These are phyloP conservation scores for Phialocephala subalpina DNA, from an alignment of 2,329 filamentous ascomycete species.

Conservation along the genomic window DNA sequence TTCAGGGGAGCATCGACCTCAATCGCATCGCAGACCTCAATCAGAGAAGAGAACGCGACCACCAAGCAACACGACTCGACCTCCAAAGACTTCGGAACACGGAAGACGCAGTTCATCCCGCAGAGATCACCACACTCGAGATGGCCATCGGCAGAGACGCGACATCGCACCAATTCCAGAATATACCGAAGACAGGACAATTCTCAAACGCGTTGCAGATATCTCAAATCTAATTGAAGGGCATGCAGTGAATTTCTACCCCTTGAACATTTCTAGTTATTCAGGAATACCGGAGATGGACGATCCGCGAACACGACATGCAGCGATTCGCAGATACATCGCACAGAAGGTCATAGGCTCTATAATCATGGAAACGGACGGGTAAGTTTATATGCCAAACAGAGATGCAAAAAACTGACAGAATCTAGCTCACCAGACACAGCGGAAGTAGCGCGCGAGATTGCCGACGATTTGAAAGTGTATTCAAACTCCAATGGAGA, in stretches of 20 bases:
- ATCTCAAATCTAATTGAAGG: not conserved
- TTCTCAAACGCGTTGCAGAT: not conserved
- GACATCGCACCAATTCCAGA: not conserved
- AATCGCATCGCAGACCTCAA: constrained; percentile 2
- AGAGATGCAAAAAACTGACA: not conserved
- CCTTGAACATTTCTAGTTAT: not conserved
- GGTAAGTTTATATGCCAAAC: not conserved
- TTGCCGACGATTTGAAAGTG: not conserved
- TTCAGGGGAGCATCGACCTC: not conserved
- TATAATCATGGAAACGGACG: not conserved
- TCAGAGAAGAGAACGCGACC: not conserved
- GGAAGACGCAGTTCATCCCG: not conserved
- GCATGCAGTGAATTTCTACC: constrained; percentile 1
- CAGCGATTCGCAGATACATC: not conserved
- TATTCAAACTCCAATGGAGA: not conserved
- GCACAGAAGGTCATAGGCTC: not conserved
- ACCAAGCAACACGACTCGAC: not conserved
- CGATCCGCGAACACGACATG: not conserved
- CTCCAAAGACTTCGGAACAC: not conserved
- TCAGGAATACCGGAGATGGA: not conserved
- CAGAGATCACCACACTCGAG: not conserved
- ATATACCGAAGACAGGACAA: not conserved
- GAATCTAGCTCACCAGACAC: not conserved
- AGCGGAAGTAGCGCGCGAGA: not conserved
- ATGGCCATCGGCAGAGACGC: not conserved